Evolutionary conservation across 495 filamentous ascomycete genomes (phyloP).

Genomic region (Daldinia concentrica): DNA sequence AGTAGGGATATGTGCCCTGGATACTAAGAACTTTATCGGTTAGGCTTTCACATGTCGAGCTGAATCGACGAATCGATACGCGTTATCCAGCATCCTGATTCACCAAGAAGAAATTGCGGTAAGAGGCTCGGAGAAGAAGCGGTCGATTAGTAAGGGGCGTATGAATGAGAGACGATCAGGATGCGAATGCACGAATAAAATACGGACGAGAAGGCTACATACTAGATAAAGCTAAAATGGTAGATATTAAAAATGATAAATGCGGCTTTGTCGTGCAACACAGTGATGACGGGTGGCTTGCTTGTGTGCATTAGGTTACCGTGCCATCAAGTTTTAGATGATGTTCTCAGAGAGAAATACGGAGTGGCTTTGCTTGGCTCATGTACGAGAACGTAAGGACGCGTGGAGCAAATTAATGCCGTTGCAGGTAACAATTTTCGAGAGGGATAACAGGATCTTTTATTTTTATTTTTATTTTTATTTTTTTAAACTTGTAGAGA

Average conservation of each 20-base stretch:
- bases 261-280: constrained; percentile 10
- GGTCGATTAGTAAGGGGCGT: not conserved
- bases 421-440: not conserved
- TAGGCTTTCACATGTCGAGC: constrained; percentile 6
- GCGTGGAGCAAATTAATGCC: constrained; percentile 5
- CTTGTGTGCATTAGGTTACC: constrained; percentile 12
- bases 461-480: too few species aligned
- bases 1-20: not conserved
- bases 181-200: constrained; percentile 19
- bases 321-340: constrained; percentile 3
- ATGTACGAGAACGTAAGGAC: constrained; percentile 9
- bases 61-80: not conserved
- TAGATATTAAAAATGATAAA: constrained; percentile 8
- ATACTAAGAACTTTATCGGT: not conserved
- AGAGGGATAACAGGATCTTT: not conserved
- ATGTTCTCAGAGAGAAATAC: constrained; percentile 20
- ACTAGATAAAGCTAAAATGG: constrained; percentile 3
- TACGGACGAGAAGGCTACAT: constrained; percentile 20
- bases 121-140: too few species aligned
- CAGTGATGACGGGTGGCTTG: constrained; percentile 6
- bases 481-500: not conserved
- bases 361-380: constrained; percentile 36
- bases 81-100: not conserved
- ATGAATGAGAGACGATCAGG: constrained; percentile 6
- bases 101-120: not conserved